Evolutionary conservation across 805 yeast species (phyloP).

Genomic region (Teunomyces stri): DNA sequence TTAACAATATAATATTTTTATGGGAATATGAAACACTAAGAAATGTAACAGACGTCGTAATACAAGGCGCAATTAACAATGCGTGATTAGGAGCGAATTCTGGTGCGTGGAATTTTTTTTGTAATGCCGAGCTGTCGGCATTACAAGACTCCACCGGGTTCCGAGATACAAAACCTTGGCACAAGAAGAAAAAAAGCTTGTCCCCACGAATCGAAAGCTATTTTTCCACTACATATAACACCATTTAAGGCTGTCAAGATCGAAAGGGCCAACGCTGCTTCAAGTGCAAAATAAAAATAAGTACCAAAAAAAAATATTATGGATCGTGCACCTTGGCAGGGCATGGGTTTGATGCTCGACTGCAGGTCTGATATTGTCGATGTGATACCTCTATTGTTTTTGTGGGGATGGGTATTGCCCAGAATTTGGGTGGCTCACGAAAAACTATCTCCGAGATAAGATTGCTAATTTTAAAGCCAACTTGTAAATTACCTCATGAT

Average conservation of each 20-base stretch:
- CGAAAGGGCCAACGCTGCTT: background rate
- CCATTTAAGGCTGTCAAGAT: conserved; percentile 1
- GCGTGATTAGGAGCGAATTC: background rate
- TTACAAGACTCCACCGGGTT: conserved; percentile 1
- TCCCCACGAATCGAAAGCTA: background rate
- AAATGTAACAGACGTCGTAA: background rate
- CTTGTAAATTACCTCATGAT: background rate
- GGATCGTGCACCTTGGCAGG: too few species aligned
- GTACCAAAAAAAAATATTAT: too few species aligned
- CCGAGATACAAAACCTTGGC: conserved; percentile 3
- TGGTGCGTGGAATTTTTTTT: background rate
- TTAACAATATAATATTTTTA: background rate
- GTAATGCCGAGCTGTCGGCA: conserved; percentile 2
- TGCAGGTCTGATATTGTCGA: too few species aligned
- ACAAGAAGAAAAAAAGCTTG: background rate
- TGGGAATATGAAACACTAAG: background rate
- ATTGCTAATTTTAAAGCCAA: background rate
- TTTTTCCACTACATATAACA: background rate
- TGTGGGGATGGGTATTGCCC: background rate
- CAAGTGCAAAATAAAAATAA: background rate
- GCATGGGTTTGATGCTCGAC: too few species aligned
- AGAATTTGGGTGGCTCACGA: background rate
- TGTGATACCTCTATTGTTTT: background rate
- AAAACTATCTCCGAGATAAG: conserved; percentile 1
- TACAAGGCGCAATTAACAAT: background rate